A percentile compares a stretch with the other conserved stretches of the same genome.
These are phyloP conservation scores for Paramecium tetraurelia DNA, from an alignment of 73 alveolate genomes.

Conservation along the genomic window DNA sequence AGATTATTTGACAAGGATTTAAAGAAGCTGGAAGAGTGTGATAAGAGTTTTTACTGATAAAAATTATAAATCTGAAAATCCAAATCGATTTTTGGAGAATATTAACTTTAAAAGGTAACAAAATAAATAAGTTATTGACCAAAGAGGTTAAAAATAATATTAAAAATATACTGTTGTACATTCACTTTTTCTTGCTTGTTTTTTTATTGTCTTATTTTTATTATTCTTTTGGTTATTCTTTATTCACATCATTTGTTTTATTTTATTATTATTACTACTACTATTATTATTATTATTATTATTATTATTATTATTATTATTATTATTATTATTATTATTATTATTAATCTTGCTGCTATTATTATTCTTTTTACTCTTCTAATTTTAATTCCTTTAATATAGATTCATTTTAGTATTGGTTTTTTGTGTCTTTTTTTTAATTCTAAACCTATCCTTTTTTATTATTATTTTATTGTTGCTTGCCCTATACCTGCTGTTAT, in stretches of 20 bases:
- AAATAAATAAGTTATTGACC: neutral
- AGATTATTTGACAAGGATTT: neutral
- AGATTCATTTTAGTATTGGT: neutral
- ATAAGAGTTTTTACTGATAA: neutral
- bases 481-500: neutral
- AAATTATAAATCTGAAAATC: constrained; percentile 7
- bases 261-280: neutral
- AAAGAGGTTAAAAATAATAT: neutral
- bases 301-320: neutral
- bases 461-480: neutral
- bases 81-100: constrained; percentile 7
- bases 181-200: constrained; percentile 1
- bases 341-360: neutral
- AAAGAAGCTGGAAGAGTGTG: neutral
- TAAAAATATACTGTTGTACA: neutral
- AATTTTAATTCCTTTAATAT: constrained; percentile 6
- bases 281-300: neutral
- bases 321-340: neutral
- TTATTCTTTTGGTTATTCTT: constrained; percentile 22
- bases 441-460: neutral
- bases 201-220: neutral
- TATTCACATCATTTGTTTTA: neutral
- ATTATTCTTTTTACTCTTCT: constrained; percentile 4
- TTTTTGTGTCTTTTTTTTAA: neutral
- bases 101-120: neutral